Evolutionary conservation across 148 eudicot genomes (phyloP).

Genomic region (Rhododendron simsii): DNA sequence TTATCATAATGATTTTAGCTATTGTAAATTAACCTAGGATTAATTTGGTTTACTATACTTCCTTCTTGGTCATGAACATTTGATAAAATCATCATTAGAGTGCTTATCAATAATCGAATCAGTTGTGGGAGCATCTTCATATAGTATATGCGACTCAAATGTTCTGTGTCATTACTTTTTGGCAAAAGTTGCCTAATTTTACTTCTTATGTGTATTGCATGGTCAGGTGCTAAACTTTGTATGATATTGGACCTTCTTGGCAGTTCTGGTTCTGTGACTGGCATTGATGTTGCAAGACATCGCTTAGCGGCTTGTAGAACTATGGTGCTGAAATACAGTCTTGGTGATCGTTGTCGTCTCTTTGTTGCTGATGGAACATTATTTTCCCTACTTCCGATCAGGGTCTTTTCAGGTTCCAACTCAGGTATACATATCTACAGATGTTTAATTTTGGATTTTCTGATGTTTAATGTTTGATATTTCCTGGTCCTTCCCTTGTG

Average conservation of each 20-base stretch:
- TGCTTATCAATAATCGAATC: background rate
- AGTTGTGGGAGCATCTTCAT: background rate
- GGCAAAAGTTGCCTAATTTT: background rate
- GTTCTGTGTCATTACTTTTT: background rate
- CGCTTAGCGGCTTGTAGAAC: conserved; percentile 96
- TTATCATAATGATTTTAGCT: background rate
- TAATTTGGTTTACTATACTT: background rate
- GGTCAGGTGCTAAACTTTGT: conserved; percentile 95
- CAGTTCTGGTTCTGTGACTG: conserved; percentile 87
- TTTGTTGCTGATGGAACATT: conserved; percentile 93
- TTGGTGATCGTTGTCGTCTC: conserved; percentile 82
- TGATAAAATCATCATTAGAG: background rate
- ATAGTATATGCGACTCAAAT: background rate
- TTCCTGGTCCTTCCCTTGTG: no score
- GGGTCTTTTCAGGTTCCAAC: conserved; percentile 24
- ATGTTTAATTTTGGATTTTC: background rate
- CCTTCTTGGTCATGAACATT: background rate
- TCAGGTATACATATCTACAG: conserved; percentile 28
- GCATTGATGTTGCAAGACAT: conserved; percentile 88
- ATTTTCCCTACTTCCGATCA: conserved; percentile 58
- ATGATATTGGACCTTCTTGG: conserved; percentile 87
- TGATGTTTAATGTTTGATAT: background rate
- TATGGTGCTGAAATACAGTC: conserved; percentile 70
- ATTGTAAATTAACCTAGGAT: background rate
- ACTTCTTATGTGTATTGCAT: conserved; percentile 1